These are phyloP conservation scores for Millerago galiae DNA, from an alignment of 805 yeast genomes.

Conservation along the genomic window DNA sequence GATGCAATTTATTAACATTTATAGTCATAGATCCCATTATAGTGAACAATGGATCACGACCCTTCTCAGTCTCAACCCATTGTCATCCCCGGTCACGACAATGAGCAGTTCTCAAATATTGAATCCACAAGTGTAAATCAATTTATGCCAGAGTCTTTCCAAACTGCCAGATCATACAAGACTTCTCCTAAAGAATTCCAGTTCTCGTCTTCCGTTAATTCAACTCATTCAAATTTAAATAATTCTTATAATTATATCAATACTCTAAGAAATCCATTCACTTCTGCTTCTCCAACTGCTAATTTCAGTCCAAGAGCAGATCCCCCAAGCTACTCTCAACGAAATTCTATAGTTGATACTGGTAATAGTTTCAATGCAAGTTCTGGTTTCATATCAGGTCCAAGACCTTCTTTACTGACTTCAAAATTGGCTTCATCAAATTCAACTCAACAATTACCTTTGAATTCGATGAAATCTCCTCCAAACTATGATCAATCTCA, in stretches of 20 bases:
- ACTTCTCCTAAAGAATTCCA: conserved; percentile 13
- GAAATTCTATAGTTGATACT: conserved; percentile 5
- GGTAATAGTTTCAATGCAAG: conserved; percentile 1
- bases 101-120: conserved; percentile 1
- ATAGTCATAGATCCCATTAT: background rate
- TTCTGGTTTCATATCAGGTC: conserved; percentile 6
- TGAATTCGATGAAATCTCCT: conserved; percentile 5
- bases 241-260: conserved; percentile 13
- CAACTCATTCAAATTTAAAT: conserved; percentile 14
- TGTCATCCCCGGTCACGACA: conserved; percentile 25
- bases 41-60: conserved; percentile 5
- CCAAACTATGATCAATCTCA: conserved; percentile 5
- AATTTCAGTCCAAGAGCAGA: conserved; percentile 23
- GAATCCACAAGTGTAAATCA: background rate
- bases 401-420: conserved; percentile 26
- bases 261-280: conserved; percentile 16
- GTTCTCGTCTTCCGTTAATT: conserved; percentile 21
- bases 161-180: conserved; percentile 22
- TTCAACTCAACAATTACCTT: conserved; percentile 8
- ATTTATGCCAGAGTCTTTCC: conserved; percentile 21
- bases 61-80: conserved; percentile 20
- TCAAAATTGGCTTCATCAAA: conserved; percentile 24
- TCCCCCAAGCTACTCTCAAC: conserved; percentile 18
- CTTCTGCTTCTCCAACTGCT: conserved; percentile 17
- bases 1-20: background rate